phyloP scores from a whole-genome alignment of 805 yeast genomes.

The Lachancea lanzarotensis region DNA sequence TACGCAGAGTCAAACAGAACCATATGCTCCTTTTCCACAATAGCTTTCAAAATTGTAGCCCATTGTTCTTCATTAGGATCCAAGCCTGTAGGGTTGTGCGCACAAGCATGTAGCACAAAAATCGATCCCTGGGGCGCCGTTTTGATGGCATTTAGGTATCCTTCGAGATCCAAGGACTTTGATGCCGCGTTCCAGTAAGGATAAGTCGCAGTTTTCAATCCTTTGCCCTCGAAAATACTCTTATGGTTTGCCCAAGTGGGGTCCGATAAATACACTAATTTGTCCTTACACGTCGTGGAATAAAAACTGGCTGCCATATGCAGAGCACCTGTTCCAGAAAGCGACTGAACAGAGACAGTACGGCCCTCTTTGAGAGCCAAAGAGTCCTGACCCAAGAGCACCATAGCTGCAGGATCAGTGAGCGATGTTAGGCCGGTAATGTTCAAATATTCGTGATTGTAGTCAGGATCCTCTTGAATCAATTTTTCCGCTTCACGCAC shows the following conservation, averaged over 20 bases:
- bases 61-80: conserved; percentile 86
- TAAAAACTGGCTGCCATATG: conserved; percentile 69
- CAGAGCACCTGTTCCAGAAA: conserved; percentile 94
- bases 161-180: conserved; percentile 66
- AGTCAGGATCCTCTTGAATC: conserved; percentile 50
- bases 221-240: conserved; percentile 69
- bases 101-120: conserved; percentile 87
- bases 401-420: conserved; percentile 62
- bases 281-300: conserved; percentile 30
- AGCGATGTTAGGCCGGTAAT: conserved; percentile 70
- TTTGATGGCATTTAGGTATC: conserved; percentile 55
- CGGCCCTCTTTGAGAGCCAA: conserved; percentile 51
- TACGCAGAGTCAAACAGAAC: conserved; percentile 91
- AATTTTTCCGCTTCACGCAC: conserved; percentile 62
- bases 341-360: conserved; percentile 78
- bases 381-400: conserved; percentile 61
- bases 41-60: conserved; percentile 57
- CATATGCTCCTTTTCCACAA: conserved; percentile 58
- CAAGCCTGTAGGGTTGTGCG: conserved; percentile 96
- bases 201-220: conserved; percentile 60
- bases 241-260: conserved; percentile 99
- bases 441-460: conserved; percentile 85
- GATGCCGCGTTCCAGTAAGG: conserved; percentile 80
- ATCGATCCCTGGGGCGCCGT: conserved; percentile 70
- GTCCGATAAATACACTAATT: conserved; percentile 60